These are phyloP conservation scores for Isoetes taiwanensis DNA, from an alignment of 75 land plant genomes.

Conservation along the genomic window DNA sequence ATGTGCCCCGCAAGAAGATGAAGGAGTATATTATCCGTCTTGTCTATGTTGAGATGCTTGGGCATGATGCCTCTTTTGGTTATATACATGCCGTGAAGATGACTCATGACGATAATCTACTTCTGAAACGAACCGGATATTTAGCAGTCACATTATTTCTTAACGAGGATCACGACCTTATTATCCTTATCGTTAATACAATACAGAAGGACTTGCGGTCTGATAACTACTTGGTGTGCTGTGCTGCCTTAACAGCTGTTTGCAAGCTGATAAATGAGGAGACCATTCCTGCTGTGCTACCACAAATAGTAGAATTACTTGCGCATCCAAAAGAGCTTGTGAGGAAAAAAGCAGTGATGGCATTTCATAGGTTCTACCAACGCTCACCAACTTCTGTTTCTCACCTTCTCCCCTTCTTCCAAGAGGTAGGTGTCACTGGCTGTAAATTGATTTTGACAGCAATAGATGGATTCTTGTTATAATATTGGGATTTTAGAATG, in stretches of 20 bases:
- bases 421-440: constrained; percentile 32
- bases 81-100: constrained; percentile 96
- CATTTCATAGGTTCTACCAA: constrained; percentile 83
- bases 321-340: constrained; percentile 72
- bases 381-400: constrained; percentile 59
- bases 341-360: constrained; percentile 95
- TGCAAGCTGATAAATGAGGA: constrained; percentile 93
- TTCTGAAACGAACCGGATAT: constrained; percentile 75
- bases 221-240: constrained; percentile 87
- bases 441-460: neutral
- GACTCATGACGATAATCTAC: constrained; percentile 78
- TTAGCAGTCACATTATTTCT: constrained; percentile 84
- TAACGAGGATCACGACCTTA: constrained; percentile 88
- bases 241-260: constrained; percentile 78
- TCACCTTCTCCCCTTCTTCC: constrained; percentile 62
- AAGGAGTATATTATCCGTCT: constrained; percentile 93
- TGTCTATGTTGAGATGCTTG: constrained; percentile 91
- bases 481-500: neutral
- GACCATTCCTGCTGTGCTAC: constrained; percentile 91
- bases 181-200: constrained; percentile 84
- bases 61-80: constrained; percentile 94
- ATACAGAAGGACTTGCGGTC: constrained; percentile 93
- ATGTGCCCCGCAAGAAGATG: constrained; percentile 78
- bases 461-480: neutral
- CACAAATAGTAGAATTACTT: constrained; percentile 82